Percentiles rank a stretch among this genome's conserved stretches.
These are phyloP conservation scores for Rhizopus delemar DNA, from an alignment of 371 early-diverging fungal species.

Conservation along the genomic window DNA sequence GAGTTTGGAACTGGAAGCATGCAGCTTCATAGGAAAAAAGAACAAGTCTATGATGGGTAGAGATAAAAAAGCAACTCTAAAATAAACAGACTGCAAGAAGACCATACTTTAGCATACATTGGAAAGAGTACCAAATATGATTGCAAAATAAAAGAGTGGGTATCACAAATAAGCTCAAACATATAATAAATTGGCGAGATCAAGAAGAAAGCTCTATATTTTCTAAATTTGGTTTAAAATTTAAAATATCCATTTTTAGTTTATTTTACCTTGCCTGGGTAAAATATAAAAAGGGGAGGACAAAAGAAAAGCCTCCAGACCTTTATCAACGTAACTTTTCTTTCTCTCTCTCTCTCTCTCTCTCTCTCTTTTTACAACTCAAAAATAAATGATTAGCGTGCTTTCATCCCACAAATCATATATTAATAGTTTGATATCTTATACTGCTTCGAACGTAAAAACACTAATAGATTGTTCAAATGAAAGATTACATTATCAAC, in stretches of 20 bases:
- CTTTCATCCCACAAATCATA: slow-evolving; percentile 17
- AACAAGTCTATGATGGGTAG: no score
- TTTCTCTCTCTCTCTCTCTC: slow-evolving; percentile 2
- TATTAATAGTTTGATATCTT: slow-evolving; percentile 33
- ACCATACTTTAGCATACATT: no score
- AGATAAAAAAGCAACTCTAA: no score
- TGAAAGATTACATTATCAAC: slow-evolving; percentile 31
- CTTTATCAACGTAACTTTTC: background rate
- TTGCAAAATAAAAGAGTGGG: background rate
- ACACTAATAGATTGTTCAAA: slow-evolving; percentile 35
- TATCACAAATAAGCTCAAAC: background rate
- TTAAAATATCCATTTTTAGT: slow-evolving; percentile 3
- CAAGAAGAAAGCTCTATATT: background rate
- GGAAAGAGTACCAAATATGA: no score
- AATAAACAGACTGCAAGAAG: no score
- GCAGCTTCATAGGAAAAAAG: no score
- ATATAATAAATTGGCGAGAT: no score
- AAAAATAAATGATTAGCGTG: slow-evolving; percentile 10
- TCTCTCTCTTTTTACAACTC: background rate
- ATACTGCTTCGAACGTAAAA: slow-evolving; percentile 30
- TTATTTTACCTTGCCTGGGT: slow-evolving; percentile 5
- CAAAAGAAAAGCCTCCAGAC: background rate
- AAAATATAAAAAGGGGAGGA: background rate
- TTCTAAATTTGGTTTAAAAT: slow-evolving; percentile 3
- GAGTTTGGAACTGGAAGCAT: no score